phyloP scores from a whole-genome alignment of 371 early-diverging fungal genomes.

The Paraphysoderma sedebokerense region DNA sequence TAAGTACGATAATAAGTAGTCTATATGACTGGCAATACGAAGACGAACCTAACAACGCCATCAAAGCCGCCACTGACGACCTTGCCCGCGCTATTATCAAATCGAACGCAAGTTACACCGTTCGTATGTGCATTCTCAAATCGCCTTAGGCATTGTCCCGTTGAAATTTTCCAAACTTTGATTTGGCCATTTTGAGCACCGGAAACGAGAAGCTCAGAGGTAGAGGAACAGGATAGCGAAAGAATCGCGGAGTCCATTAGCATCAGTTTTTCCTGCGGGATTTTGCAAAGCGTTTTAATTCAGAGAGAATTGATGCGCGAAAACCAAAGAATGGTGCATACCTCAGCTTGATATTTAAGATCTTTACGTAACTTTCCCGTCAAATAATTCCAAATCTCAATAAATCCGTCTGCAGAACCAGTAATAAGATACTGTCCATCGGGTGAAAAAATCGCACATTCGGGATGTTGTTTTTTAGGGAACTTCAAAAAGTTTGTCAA shows the following conservation, averaged over 20 bases:
- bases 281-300: background rate
- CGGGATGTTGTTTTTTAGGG: slow-evolving; percentile 70
- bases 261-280: slow-evolving; percentile 61
- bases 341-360: slow-evolving; percentile 72
- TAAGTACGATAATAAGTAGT: background rate
- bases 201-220: slow-evolving; percentile 62
- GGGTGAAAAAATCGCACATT: slow-evolving; percentile 54
- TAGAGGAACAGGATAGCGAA: slow-evolving; percentile 48
- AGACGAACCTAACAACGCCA: slow-evolving; percentile 35
- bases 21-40: background rate
- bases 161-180: slow-evolving; percentile 62
- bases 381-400: slow-evolving; percentile 81
- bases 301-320: too few species aligned
- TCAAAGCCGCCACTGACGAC: slow-evolving; percentile 69
- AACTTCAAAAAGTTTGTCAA: slow-evolving; percentile 35
- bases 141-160: slow-evolving; percentile 52
- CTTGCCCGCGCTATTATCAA: slow-evolving; percentile 53
- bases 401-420: slow-evolving; percentile 80
- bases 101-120: slow-evolving; percentile 59
- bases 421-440: slow-evolving; percentile 69
- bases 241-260: slow-evolving; percentile 75
- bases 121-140: slow-evolving; percentile 66
- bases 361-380: slow-evolving; percentile 79
- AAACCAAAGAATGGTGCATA: too few species aligned
- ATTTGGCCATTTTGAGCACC: slow-evolving; percentile 75